Conservation (phyloP, 148 eudicot species). For the Talinum fruticosum region DNA sequence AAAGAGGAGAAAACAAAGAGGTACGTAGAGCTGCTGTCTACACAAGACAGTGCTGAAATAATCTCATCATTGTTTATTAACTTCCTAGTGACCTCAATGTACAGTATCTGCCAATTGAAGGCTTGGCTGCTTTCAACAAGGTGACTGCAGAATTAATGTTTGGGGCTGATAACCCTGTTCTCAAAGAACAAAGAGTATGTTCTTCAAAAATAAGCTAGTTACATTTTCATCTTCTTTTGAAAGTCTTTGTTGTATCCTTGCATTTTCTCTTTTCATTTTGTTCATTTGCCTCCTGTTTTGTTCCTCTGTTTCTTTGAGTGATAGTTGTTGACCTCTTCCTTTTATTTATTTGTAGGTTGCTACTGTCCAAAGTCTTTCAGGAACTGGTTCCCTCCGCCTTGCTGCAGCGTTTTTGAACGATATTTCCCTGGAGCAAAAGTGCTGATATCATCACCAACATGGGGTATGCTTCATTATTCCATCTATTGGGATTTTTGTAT, state of each 20-base stretch:
- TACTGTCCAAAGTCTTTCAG: constrained; percentile 94
- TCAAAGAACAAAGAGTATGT: constrained; percentile 76
- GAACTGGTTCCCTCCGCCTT: constrained; percentile 98
- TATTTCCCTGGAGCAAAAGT: constrained; percentile 92
- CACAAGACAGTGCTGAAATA: constrained; percentile 3
- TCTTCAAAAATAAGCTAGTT: neutral
- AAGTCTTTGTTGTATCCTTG: neutral
- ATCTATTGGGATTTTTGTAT: neutral
- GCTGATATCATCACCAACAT: constrained; percentile 85
- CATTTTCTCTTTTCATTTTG: neutral
- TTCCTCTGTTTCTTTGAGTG: neutral
- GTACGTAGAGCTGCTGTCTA: constrained; percentile 34
- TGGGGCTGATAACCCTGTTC: constrained; percentile 80
- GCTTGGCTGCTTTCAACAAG: constrained; percentile 94
- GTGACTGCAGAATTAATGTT: constrained; percentile 85
- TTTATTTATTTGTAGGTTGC: constrained; percentile 51
- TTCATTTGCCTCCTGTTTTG: neutral
- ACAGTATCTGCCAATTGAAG: constrained; percentile 97
- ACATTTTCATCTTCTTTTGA: constrained; percentile 12
- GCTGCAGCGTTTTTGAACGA: constrained; percentile 87
- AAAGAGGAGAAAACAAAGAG: constrained; percentile 96
- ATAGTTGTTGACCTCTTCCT: constrained; percentile 6
- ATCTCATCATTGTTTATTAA: constrained; percentile 21
- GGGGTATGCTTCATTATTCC: constrained; percentile 56
- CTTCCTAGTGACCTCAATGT: constrained; percentile 17